Evolutionary conservation across 306 rosid genomes (phyloP).

Genomic region (Mimosa pudica): DNA sequence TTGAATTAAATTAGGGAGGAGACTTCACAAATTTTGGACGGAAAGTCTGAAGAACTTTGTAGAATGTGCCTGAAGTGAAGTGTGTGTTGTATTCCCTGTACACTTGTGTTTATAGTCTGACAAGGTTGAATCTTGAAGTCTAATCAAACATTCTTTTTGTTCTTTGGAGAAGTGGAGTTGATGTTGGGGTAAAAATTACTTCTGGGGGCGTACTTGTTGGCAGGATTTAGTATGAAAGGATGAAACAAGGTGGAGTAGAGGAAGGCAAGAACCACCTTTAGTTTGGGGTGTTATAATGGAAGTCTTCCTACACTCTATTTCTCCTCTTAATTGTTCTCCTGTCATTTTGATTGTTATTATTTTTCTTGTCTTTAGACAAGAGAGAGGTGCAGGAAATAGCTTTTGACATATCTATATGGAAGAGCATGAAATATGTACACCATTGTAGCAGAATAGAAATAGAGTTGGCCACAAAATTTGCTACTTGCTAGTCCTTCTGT

Average conservation of each 20-base stretch:
- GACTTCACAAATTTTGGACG: constrained; percentile 64
- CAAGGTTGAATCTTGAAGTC: constrained; percentile 55
- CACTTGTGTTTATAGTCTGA: constrained; percentile 69
- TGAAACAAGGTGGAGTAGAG: constrained; percentile 37
- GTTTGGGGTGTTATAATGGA: constrained; percentile 48
- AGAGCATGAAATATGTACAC: constrained; percentile 49
- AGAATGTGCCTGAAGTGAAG: constrained; percentile 41
- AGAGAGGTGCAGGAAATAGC: constrained; percentile 47
- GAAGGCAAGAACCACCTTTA: constrained; percentile 46
- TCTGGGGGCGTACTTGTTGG: neutral
- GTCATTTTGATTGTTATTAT: neutral
- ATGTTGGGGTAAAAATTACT: constrained; percentile 15
- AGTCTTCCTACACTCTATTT: constrained; percentile 28
- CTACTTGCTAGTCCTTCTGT: constrained; percentile 5
- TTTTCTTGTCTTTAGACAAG: constrained; percentile 32
- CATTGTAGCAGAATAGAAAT: constrained; percentile 46
- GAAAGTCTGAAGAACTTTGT: constrained; percentile 25
- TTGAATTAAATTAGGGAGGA: neutral
- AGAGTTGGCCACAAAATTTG: constrained; percentile 33
- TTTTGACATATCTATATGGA: constrained; percentile 49
- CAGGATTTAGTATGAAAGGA: constrained; percentile 4
- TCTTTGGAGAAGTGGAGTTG: constrained; percentile 46
- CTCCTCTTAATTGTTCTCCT: constrained; percentile 23
- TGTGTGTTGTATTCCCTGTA: constrained; percentile 44
- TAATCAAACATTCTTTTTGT: constrained; percentile 61